Conservation (phyloP, 306 rosid genomes). For the Prosopis cineraria region DNA sequence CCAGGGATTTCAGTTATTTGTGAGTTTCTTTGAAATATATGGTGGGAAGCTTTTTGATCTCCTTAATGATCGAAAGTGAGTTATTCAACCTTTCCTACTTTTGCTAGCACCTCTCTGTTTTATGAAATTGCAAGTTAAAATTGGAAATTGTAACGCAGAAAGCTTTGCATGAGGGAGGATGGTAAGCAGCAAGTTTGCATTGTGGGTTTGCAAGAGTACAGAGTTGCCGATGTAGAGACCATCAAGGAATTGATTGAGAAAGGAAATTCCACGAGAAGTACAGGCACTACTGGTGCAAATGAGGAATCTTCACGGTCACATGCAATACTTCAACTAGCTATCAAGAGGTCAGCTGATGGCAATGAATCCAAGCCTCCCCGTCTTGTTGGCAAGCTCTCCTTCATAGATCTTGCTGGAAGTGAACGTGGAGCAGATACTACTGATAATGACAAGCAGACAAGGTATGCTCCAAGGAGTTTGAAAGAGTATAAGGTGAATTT, state of each 20-base stretch:
- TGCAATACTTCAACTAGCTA: slow-evolving; percentile 97
- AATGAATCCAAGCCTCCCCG: slow-evolving; percentile 93
- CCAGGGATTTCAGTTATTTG: slow-evolving; percentile 89
- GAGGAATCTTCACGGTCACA: slow-evolving; percentile 99
- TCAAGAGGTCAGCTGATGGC: slow-evolving; percentile 83
- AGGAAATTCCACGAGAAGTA: slow-evolving; percentile 92
- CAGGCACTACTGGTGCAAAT: slow-evolving; percentile 98
- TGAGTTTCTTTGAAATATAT: slow-evolving; percentile 98
- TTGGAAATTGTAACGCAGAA: slow-evolving; percentile 55
- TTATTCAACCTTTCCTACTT: slow-evolving; percentile 23
- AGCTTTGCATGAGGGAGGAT: slow-evolving; percentile 99
- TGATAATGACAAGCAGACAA: slow-evolving; percentile 94
- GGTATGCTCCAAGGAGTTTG: slow-evolving; percentile 50
- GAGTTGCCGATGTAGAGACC: slow-evolving; percentile 91
- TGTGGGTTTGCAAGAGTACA: slow-evolving; percentile 96
- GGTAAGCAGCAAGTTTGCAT: slow-evolving; percentile 98
- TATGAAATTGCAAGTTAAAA: slow-evolving; percentile 29
- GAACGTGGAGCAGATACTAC: slow-evolving; percentile 99
- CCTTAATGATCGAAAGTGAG: slow-evolving; percentile 93
- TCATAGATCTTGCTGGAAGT: slow-evolving; percentile 99
- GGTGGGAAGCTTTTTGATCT: slow-evolving; percentile 98
- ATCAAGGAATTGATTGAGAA: slow-evolving; percentile 92
- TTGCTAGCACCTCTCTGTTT: slow-evolving; percentile 24
- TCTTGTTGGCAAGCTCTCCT: slow-evolving; percentile 89
- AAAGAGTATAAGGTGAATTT: slow-evolving; percentile 17